Evolutionary conservation across 1,284 basidiomycete species (phyloP).

Genomic region (Stygiomarasmius scandens): DNA sequence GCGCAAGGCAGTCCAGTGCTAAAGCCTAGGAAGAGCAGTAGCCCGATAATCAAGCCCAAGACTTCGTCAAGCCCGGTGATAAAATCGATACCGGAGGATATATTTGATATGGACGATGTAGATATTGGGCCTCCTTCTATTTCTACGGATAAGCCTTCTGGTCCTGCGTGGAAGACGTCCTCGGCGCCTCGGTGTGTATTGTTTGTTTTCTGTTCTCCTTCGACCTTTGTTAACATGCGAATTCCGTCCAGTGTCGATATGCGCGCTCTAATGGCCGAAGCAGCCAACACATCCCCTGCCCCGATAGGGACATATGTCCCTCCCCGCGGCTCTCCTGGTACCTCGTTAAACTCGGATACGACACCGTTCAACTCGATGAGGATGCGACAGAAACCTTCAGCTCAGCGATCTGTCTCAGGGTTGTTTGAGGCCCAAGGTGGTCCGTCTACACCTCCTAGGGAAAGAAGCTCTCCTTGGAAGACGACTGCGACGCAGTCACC

Average conservation of each 20-base stretch:
- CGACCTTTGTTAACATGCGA: background rate
- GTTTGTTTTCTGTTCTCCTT: slow-evolving; percentile 7
- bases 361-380: background rate
- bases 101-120: slow-evolving; percentile 70
- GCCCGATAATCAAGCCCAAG: slow-evolving; percentile 21
- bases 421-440: slow-evolving; percentile 2
- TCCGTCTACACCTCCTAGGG: slow-evolving; percentile 3
- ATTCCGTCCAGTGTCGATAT: slow-evolving; percentile 67
- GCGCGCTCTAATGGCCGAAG: slow-evolving; percentile 85
- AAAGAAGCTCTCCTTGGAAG: slow-evolving; percentile 3
- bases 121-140: slow-evolving; percentile 23
- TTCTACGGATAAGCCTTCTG: slow-evolving; percentile 2
- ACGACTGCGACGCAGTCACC: background rate
- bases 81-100: slow-evolving; percentile 40
- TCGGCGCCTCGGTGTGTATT: slow-evolving; percentile 44
- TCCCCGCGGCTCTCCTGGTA: slow-evolving; percentile 15
- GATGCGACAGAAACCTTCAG: slow-evolving; percentile 5
- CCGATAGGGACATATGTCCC: slow-evolving; percentile 5
- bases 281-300: slow-evolving; percentile 39
- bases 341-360: background rate
- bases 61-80: slow-evolving; percentile 3
- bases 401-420: background rate
- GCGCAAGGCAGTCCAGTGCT: slow-evolving; percentile 10
- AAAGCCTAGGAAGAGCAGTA: background rate
- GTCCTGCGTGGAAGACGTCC: slow-evolving; percentile 41